These are phyloP conservation scores for barrel medic (Medicago truncatula) DNA, from an alignment of 306 rosid species.

Conservation along the genomic window MtrunA17r5.0-ANR NC_053047.1:34587001-34587500, in stretches of 20 bases:
- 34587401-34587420: constrained; percentile 62
- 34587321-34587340: constrained; percentile 15
- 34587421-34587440: constrained; percentile 93
- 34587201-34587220: constrained; percentile 1
- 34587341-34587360: constrained; percentile 29
- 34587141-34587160: constrained; percentile 52
- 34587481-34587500: constrained; percentile 98
- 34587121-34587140: constrained; percentile 79
- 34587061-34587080: constrained; percentile 32
- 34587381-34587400: constrained; percentile 42
- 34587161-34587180: constrained; percentile 31
- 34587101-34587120: constrained; percentile 85
- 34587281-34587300: constrained; percentile 1
- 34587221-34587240: constrained; percentile 20
- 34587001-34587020: constrained; percentile 29
- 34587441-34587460: constrained; percentile 84
- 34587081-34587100: constrained; percentile 55
- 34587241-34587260: constrained; percentile 5
- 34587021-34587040: background rate
- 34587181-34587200: constrained; percentile 19
- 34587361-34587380: constrained; percentile 37
- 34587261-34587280: constrained; percentile 29
- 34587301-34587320: constrained; percentile 5
- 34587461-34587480: constrained; percentile 78
- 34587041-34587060: constrained; percentile 34